Conservation (phyloP, 495 filamentous ascomycete genomes). For the Haplographium delicatum region DNA sequence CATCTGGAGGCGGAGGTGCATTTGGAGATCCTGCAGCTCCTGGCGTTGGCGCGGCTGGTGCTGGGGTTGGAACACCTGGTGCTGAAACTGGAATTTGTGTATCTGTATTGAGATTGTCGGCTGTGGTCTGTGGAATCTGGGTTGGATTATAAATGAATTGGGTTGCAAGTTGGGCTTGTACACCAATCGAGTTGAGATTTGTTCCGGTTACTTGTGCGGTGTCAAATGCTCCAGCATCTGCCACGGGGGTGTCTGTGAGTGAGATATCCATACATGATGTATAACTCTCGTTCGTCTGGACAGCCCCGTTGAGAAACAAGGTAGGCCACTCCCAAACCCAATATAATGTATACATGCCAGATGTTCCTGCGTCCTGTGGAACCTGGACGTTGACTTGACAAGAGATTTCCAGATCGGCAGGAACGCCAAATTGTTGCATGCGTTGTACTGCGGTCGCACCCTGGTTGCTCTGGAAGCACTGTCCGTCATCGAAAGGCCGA, state of each 20-base stretch:
- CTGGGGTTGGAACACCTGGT: background rate
- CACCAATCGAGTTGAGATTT: background rate
- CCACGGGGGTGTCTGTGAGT: conserved; percentile 37
- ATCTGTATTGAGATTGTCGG: conserved; percentile 4
- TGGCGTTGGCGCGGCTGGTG: background rate
- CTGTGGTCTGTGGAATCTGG: background rate
- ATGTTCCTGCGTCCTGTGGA: conserved; percentile 47
- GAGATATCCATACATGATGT: conserved; percentile 78
- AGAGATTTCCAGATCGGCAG: conserved; percentile 35
- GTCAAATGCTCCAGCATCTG: conserved; percentile 16
- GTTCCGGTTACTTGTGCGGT: conserved; percentile 28
- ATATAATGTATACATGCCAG: conserved; percentile 67
- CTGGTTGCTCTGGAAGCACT: conserved; percentile 68
- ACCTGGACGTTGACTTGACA: conserved; percentile 76
- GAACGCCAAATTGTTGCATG: conserved; percentile 34
- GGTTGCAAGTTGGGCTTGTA: conserved; percentile 31
- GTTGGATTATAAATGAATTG: conserved; percentile 18
- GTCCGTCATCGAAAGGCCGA: conserved; percentile 76
- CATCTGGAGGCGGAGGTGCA: background rate
- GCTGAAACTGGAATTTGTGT: background rate
- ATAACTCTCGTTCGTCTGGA: conserved; percentile 65
- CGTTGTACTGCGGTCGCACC: conserved; percentile 38
- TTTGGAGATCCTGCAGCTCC: background rate
- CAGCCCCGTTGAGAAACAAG: conserved; percentile 34
- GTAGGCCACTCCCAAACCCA: conserved; percentile 94